phyloP scores from a whole-genome alignment of 2,329 filamentous ascomycete species.

The Corniculantispora saksenae region DNA sequence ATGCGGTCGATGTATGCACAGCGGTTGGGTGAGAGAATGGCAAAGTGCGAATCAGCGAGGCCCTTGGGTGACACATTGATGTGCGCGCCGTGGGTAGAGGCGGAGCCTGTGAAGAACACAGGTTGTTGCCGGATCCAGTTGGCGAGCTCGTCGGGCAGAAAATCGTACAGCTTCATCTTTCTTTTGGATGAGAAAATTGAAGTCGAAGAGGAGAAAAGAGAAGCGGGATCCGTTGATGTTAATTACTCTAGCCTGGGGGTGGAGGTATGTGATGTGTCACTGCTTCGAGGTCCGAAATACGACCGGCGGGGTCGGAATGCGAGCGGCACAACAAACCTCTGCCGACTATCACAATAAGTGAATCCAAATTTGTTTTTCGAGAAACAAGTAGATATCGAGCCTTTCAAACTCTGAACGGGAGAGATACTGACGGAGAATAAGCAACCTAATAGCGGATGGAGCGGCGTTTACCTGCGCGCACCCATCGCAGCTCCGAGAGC shows the following conservation, averaged over 20 bases:
- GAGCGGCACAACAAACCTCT: too few species aligned
- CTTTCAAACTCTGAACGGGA: too few species aligned
- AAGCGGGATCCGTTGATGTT: neutral
- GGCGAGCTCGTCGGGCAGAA: slow-evolving; percentile 55
- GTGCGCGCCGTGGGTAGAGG: slow-evolving; percentile 66
- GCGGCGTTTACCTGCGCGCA: neutral
- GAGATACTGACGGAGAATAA: too few species aligned
- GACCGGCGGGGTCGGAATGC: neutral
- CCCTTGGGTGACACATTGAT: slow-evolving; percentile 80
- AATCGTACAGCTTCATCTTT: slow-evolving; percentile 61
- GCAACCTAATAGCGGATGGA: too few species aligned
- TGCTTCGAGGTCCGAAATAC: neutral
- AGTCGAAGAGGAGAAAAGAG: neutral
- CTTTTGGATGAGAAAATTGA: too few species aligned
- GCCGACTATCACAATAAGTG: too few species aligned
- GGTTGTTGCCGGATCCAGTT: slow-evolving; percentile 67
- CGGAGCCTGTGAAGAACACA: slow-evolving; percentile 77
- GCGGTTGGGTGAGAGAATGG: slow-evolving; percentile 58
- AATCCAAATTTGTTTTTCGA: too few species aligned
- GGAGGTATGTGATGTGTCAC: neutral
- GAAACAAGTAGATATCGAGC: too few species aligned
- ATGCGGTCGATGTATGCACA: slow-evolving; percentile 73
- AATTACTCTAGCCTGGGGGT: neutral
- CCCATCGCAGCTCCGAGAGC: slow-evolving; percentile 3
- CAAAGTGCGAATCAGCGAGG: slow-evolving; percentile 61